A percentile compares a stretch with the other conserved stretches of the same genome.
phyloP scores from a whole-genome alignment of 345 rosid genomes.

The Eucalyptus brandiana region DNA sequence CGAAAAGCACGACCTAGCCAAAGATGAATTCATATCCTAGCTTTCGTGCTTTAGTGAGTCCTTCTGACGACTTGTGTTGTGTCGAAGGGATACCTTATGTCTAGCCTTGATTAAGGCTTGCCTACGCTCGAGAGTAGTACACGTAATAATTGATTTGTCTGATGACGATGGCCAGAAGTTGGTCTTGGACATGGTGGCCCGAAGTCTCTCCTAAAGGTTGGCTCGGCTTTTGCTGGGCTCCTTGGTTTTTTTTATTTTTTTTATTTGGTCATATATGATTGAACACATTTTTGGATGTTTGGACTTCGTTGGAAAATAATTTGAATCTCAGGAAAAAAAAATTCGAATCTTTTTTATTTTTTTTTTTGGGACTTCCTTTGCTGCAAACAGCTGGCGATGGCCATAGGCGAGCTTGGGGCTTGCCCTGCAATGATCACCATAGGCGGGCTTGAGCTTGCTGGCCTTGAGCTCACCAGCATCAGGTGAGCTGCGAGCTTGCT shows the following conservation, averaged over 20 bases:
- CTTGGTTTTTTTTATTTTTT: no score
- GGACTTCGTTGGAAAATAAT: no score
- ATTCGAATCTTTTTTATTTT: no score
- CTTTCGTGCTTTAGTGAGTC: not conserved
- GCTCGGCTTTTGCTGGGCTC: not conserved
- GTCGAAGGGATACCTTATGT: not conserved
- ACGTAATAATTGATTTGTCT: not conserved
- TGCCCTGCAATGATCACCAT: no score
- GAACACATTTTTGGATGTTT: no score
- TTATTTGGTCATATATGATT: not conserved
- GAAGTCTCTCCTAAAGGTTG: not conserved
- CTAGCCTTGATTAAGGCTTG: not conserved
- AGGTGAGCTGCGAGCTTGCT: accelerated
- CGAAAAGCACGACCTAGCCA: not conserved
- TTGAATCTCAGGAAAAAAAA: no score
- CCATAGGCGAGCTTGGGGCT: no score
- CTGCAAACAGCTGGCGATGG: no score
- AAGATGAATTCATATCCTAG: not conserved
- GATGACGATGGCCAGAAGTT: not conserved
- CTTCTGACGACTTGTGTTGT: not conserved
- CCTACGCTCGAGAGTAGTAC: not conserved
- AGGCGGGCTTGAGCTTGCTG: no score
- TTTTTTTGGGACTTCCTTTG: no score
- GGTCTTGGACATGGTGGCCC: not conserved
- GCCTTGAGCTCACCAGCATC: no score